These are phyloP conservation scores for Kregervanrija delftensis DNA, from an alignment of 805 yeast genomes.

Conservation along the genomic window DNA sequence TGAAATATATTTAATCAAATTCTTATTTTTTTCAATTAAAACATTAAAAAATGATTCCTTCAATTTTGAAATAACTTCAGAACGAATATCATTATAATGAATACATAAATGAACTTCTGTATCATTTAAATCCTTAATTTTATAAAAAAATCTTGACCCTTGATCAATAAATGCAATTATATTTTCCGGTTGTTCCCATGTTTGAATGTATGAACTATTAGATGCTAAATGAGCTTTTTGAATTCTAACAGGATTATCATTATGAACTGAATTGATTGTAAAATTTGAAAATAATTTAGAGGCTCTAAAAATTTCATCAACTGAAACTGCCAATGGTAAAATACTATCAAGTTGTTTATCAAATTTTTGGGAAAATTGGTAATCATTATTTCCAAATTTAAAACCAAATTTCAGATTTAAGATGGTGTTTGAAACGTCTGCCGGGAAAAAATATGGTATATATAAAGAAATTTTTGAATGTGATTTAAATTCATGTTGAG, in stretches of 20 bases:
- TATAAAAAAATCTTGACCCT: conserved; percentile 56
- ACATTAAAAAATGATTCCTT: conserved; percentile 12
- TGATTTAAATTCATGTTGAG: conserved; percentile 1
- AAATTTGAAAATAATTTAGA: conserved; percentile 57
- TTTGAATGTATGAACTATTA: conserved; percentile 13
- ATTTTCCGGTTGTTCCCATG: conserved; percentile 28
- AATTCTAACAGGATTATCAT: conserved; percentile 47
- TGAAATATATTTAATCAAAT: conserved; percentile 16
- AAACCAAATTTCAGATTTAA: conserved; percentile 18
- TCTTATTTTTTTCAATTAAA: conserved; percentile 4
- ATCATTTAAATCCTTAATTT: conserved; percentile 30
- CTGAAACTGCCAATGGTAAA: conserved; percentile 63
- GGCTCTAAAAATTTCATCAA: conserved; percentile 67
- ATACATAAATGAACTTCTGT: conserved; percentile 38
- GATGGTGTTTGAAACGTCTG: conserved; percentile 26
- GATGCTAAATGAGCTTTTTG: conserved; percentile 30
- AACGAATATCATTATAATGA: conserved; percentile 37
- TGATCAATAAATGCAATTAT: conserved; percentile 63
- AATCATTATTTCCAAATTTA: conserved; percentile 11
- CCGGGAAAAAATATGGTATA: conserved; percentile 30
- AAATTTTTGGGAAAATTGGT: conserved; percentile 13
- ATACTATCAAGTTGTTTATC: conserved; percentile 39
- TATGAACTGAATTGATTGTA: conserved; percentile 53
- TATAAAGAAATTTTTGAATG: conserved; percentile 9
- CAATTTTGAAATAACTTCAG: conserved; percentile 35